Conservation (phyloP, 2,329 filamentous ascomycete genomes). For the Aspergillus quadricinctus region DNA sequence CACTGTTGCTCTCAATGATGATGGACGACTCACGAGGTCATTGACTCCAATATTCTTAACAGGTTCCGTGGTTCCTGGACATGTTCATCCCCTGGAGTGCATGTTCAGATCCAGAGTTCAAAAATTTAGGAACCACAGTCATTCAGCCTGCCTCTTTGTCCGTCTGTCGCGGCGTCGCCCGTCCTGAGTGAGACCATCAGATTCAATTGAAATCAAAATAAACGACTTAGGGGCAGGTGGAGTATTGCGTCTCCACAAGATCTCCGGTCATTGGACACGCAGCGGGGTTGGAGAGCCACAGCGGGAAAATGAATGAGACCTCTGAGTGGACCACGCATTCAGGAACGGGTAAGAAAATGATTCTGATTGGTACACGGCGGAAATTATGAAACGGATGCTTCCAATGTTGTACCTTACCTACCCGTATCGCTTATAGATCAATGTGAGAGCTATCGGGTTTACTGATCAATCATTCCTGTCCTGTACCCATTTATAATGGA, state of each 20-base stretch:
- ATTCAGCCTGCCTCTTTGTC: background rate
- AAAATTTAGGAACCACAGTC: too few species aligned
- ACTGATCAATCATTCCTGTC: background rate
- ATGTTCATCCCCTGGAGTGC: background rate
- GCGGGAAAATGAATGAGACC: conserved; percentile 9
- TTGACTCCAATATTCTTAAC: background rate
- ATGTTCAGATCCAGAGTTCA: background rate
- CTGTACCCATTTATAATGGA: background rate
- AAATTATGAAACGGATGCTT: conserved; percentile 14
- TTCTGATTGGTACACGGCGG: conserved; percentile 3
- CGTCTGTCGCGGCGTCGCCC: background rate
- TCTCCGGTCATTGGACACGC: conserved; percentile 6
- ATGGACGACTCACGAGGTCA: too few species aligned
- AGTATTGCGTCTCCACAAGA: background rate
- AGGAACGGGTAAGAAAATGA: conserved; percentile 10
- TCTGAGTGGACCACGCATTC: conserved; percentile 11
- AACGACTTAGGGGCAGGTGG: conserved; percentile 15
- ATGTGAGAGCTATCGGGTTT: background rate
- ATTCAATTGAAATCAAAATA: conserved; percentile 3
- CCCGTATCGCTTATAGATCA: conserved; percentile 10
- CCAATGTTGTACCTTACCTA: conserved; percentile 10
- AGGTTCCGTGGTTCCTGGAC: background rate
- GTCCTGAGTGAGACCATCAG: background rate
- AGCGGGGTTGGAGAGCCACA: conserved; percentile 9
- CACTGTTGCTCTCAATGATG: too few species aligned